Evolutionary conservation across 192 early-diverging fungal species (phyloP), one percentile per base, ranked within the genome.

Genomic region (Linnemannia elongata): DNA sequence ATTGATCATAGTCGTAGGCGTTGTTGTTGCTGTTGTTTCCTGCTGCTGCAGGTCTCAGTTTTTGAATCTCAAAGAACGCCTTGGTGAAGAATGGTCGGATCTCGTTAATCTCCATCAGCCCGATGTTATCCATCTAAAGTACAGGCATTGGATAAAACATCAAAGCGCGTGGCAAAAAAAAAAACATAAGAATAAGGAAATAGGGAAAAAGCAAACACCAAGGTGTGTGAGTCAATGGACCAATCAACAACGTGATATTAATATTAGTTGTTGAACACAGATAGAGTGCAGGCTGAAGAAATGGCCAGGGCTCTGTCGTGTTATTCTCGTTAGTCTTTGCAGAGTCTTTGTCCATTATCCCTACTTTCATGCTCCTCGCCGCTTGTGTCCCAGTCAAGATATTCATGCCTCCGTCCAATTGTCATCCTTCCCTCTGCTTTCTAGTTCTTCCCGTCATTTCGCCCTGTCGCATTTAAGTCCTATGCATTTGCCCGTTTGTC

Each of bases 31-130:
- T 55, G 1, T 35, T 54, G 30, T 30, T 66, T 66, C 60, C 60
- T 66, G 27, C 60, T 60, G 10, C 57, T 66, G 60, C 60, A 66
- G 82, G 75, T 44, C 66, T 82, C 47, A 95, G 74, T 76, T 90
- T 92, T 27, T 90, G 81, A 75, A 96, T 89, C 73, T 95, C 91
- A 75, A 96, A 93, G 85, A 96, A 97, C 24, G 97, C 96, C 33
- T 89, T 90, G 12, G 92, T 85, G 88, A 99, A 98, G 78, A 99
- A 93, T 1, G 97, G 97, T n/a, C 97, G 92, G 76, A 99, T 97
- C 88, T 97, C 96, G 66, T 98, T 97, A 77, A 99, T 94, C 79
- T 99, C 97, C 88, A 96, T 94, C 33, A 93, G 89, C 36, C 95
- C 92, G 77, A 99, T 80, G 77, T 96, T 96, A 84, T 97, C 94